These are phyloP conservation scores for Pseudocercospora eumusae DNA, from an alignment of 2,329 filamentous ascomycete genomes.

Conservation along the genomic window DNA sequence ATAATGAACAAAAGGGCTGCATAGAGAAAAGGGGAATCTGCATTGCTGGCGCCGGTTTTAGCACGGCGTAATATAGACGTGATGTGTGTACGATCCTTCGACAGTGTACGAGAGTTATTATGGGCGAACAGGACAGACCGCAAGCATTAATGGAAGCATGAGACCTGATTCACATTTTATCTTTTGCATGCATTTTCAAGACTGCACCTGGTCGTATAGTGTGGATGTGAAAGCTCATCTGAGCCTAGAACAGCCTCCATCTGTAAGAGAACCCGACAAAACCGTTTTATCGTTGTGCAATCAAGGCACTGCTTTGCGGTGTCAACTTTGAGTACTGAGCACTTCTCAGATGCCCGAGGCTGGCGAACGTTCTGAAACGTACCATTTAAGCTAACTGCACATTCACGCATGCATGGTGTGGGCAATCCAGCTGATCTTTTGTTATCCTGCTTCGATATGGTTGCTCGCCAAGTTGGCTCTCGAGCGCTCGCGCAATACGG, in stretches of 20 bases:
- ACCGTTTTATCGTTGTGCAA: not conserved
- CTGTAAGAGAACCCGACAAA: not conserved
- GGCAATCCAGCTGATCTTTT: not conserved
- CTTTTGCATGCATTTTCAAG: not conserved
- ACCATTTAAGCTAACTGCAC: not conserved
- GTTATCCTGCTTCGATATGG: not conserved
- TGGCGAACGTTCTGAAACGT: not conserved
- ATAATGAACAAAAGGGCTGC: conserved; percentile 8
- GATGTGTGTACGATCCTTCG: not conserved
- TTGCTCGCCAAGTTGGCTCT: not conserved
- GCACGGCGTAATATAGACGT: not conserved
- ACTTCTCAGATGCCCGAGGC: not conserved
- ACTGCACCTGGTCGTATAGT: not conserved
- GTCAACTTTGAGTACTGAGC: not conserved
- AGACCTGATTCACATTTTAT: not conserved
- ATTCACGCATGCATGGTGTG: not conserved
- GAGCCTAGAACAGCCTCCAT: not conserved
- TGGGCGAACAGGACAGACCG: not conserved
- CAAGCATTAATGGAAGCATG: not conserved
- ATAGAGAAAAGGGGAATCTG: conserved; percentile 4
- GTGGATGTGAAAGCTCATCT: not conserved
- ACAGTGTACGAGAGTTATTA: not conserved
- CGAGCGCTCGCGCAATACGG: not conserved
- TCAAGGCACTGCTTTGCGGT: not conserved
- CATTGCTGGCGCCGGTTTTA: conserved; percentile 4